Evolutionary conservation across 78 protist genomes (phyloP), one percentile per base, ranked within the genome.

Genomic region (slime mould (Dictyostelium discoideum)): DNA sequence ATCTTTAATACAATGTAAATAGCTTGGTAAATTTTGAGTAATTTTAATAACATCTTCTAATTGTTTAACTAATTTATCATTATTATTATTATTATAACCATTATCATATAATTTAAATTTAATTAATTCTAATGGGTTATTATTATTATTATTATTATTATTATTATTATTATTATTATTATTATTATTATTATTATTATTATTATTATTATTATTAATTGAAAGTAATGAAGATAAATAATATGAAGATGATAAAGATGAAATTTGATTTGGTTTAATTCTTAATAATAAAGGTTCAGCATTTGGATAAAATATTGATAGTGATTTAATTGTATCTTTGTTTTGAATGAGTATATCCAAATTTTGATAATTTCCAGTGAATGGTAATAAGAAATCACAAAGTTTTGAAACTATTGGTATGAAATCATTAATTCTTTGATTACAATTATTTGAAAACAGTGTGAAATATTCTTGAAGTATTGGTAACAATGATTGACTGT

Each of bases 241-340:
- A 60, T 60, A 20, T 13, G 93, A 60, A 6, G 93, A 79, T 3
- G 81, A 48, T 5, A 37, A 50, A 16, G 73, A 80, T 7, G 63
- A 13, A 20, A 79, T 14, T 88, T 88, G 40, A 63, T 79, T 79
- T 7, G 84, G 54, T 79, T 79, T 79, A 44, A 37, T 79, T 79
- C 63, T 40, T 65, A 54, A 20, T 54, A 84, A 63, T 39, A 88
- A 24, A 13, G 65, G 48, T 24, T 76, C 24, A 11, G 80, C 44
- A 60, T 87, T 87, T 69, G 85, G 88, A 54, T 82, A 90, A 14
- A 90, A 20, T 13, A 48, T 80, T 48, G 95, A 90, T 48, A 90
- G 1, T 6, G 74, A 32, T 46, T 85, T 90, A 22, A 54, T 48
- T 46, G 81, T 20, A 54, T 46, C 46, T 79, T 76, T 50, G 37